Percentiles rank a stretch among this genome's conserved stretches.
phyloP scores from a whole-genome alignment of 805 yeast genomes.

The Vanderwaltozyma verrucispora region DNA sequence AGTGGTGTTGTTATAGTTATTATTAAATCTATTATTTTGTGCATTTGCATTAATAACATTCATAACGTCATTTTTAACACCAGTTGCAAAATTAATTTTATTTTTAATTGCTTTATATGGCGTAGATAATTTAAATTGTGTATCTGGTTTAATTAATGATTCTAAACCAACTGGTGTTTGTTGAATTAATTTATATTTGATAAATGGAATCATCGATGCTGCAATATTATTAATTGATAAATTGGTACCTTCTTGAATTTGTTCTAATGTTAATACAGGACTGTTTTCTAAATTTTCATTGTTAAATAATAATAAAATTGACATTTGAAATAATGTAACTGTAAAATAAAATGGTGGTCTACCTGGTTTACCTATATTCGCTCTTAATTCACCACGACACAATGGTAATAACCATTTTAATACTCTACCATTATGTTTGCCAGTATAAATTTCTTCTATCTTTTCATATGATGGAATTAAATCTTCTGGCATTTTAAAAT shows the following conservation, averaged over 20 bases:
- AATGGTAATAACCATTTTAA: conserved; percentile 95
- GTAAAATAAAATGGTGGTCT: conserved; percentile 73
- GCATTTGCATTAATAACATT: conserved; percentile 9
- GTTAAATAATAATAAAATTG: conserved; percentile 78
- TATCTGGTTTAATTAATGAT: conserved; percentile 39
- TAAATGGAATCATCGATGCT: conserved; percentile 68
- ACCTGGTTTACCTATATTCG: conserved; percentile 71
- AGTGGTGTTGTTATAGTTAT: conserved; percentile 28
- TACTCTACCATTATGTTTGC: conserved; percentile 76
- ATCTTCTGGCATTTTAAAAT: conserved; percentile 56
- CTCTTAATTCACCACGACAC: conserved; percentile 85
- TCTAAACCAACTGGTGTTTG: conserved; percentile 57
- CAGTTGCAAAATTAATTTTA: conserved; percentile 68
- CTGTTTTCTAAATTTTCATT: conserved; percentile 29
- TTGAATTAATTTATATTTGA: conserved; percentile 63
- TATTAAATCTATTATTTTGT: conserved; percentile 8
- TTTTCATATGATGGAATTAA: conserved; percentile 54
- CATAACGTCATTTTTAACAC: conserved; percentile 35
- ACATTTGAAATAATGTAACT: conserved; percentile 78
- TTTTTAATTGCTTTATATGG: conserved; percentile 81
- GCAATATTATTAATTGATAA: conserved; percentile 55
- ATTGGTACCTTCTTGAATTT: conserved; percentile 58
- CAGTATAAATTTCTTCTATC: conserved; percentile 57
- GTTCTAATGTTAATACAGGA: conserved; percentile 34
- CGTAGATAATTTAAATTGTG: conserved; percentile 57